phyloP scores from a whole-genome alignment of 495 filamentous ascomycete species.

The Podospora appendiculata region DNA sequence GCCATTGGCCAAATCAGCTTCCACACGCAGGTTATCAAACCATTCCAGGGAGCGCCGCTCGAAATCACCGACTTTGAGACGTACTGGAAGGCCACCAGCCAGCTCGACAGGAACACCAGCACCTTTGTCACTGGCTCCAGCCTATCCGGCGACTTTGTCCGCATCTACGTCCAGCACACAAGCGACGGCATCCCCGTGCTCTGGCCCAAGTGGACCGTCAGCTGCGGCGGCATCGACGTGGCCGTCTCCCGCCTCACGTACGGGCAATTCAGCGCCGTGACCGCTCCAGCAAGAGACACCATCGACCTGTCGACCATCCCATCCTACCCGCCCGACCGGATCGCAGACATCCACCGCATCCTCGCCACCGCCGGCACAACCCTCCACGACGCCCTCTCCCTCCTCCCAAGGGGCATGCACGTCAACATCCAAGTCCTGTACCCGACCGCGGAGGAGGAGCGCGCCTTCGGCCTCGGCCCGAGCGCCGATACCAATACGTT shows the following conservation, averaged over 20 bases:
- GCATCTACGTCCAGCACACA: slow-evolving; percentile 85
- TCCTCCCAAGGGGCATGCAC: slow-evolving; percentile 70
- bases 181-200: slow-evolving; percentile 80
- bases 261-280: slow-evolving; percentile 63
- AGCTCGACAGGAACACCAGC: slow-evolving; percentile 58
- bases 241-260: slow-evolving; percentile 70
- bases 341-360: slow-evolving; percentile 57
- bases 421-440: slow-evolving; percentile 83
- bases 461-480: slow-evolving; percentile 54
- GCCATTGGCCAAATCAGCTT: slow-evolving; percentile 94
- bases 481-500: slow-evolving; percentile 79
- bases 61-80: slow-evolving; percentile 98
- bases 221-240: slow-evolving; percentile 70
- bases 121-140: slow-evolving; percentile 92
- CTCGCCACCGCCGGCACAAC: slow-evolving; percentile 69
- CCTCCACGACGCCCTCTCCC: slow-evolving; percentile 61
- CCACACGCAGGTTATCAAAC: slow-evolving; percentile 91
- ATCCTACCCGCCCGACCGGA: slow-evolving; percentile 40
- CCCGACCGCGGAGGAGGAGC: slow-evolving; percentile 66
- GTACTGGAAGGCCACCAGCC: slow-evolving; percentile 97
- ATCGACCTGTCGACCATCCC: slow-evolving; percentile 39
- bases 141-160: slow-evolving; percentile 84
- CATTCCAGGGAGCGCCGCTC: slow-evolving; percentile 85
- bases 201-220: slow-evolving; percentile 73
- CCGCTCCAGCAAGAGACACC: slow-evolving; percentile 39